Evolutionary conservation across 2,329 filamentous ascomycete genomes (phyloP).

Genomic region (Trichophyton simii): DNA sequence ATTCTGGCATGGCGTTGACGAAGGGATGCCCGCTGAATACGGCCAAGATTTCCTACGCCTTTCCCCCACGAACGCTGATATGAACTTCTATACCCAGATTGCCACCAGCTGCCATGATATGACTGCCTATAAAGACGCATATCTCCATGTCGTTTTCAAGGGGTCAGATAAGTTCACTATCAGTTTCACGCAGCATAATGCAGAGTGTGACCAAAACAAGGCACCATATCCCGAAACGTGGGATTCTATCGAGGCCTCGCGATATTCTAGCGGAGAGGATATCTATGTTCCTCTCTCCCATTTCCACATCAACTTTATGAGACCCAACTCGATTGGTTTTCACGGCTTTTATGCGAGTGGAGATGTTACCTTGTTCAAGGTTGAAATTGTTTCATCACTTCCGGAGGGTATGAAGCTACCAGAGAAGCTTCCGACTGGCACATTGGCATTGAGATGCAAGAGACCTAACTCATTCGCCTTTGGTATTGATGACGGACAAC

Average conservation of each 20-base stretch:
- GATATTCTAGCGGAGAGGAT: slow-evolving; percentile 44
- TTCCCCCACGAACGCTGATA: slow-evolving; percentile 47
- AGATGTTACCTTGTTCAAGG: slow-evolving; percentile 40
- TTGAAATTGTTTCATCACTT: slow-evolving; percentile 49
- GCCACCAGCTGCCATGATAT: slow-evolving; percentile 45
- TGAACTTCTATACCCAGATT: slow-evolving; percentile 50
- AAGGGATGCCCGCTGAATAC: slow-evolving; percentile 43
- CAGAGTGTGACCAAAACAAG: slow-evolving; percentile 42
- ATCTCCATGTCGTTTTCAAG: slow-evolving; percentile 52
- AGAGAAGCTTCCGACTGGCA: slow-evolving; percentile 48
- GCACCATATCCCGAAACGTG: slow-evolving; percentile 54
- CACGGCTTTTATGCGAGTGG: slow-evolving; percentile 50
- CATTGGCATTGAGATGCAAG: slow-evolving; percentile 51
- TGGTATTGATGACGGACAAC: slow-evolving; percentile 57
- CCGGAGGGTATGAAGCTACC: slow-evolving; percentile 43
- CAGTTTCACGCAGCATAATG: slow-evolving; percentile 55
- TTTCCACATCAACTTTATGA: slow-evolving; percentile 49
- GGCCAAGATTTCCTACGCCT: slow-evolving; percentile 43
- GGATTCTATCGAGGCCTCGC: slow-evolving; percentile 52
- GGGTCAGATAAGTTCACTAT: slow-evolving; percentile 53
- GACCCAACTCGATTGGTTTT: slow-evolving; percentile 48
- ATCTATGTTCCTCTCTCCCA: slow-evolving; percentile 57
- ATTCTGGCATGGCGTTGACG: slow-evolving; percentile 55
- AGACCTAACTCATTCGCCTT: slow-evolving; percentile 59
- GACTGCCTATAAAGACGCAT: slow-evolving; percentile 42